Conservation (phyloP, 148 eudicot species). For the Rhododendron simsii region DNA sequence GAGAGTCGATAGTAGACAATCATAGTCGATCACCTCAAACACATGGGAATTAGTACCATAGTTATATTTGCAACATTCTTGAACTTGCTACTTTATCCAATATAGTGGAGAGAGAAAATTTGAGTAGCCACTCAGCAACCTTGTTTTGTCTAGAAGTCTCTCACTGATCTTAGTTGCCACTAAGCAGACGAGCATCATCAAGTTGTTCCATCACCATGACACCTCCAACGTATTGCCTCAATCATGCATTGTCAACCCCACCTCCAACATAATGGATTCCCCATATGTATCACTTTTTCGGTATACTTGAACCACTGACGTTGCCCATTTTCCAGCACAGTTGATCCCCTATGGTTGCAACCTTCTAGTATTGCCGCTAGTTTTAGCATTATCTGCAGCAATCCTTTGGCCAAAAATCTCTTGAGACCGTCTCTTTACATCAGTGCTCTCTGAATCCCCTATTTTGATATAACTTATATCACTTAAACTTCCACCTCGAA, state of each 20-base stretch:
- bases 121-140: neutral
- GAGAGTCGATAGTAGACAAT: neutral
- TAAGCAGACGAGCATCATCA: neutral
- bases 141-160: neutral
- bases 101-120: neutral
- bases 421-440: neutral
- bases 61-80: neutral
- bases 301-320: neutral
- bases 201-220: neutral
- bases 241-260: neutral
- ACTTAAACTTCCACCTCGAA: no score
- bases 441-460: neutral
- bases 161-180: neutral
- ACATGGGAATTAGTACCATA: neutral
- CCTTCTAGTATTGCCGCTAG: neutral
- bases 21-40: neutral
- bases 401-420: neutral
- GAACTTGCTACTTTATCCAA: neutral
- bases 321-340: neutral
- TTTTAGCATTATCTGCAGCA: neutral
- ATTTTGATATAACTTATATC: no score
- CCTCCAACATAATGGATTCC: neutral
- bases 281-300: neutral
- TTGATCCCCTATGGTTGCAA: neutral
- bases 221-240: neutral